A percentile compares a stretch with the other conserved stretches of the same genome.
Evolutionary conservation across 495 filamentous ascomycete genomes (phyloP).

Genomic region (Penicillium coffeae): DNA sequence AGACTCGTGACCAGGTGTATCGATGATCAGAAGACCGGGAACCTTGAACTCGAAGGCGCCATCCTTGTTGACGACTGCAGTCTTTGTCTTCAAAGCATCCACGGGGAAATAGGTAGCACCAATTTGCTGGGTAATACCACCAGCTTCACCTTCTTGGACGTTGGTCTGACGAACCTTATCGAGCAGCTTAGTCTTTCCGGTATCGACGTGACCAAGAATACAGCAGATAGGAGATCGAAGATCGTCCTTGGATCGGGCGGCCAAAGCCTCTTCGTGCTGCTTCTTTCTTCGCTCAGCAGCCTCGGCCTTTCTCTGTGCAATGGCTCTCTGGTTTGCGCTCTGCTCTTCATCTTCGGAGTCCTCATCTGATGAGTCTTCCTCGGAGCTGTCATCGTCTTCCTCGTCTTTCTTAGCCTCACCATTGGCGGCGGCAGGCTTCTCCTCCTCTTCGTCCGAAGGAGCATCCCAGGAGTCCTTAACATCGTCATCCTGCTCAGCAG

Average conservation of each 20-base stretch:
- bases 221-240: conserved; percentile 98
- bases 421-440: conserved; percentile 30
- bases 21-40: conserved; percentile 93
- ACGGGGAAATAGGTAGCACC: conserved; percentile 99
- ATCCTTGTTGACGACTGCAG: conserved; percentile 85
- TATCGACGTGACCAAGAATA: conserved; percentile 99
- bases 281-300: conserved; percentile 85
- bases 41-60: conserved; percentile 94
- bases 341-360: conserved; percentile 64
- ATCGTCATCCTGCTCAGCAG: conserved; percentile 70
- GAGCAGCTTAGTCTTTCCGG: conserved; percentile 96
- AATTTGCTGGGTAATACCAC: conserved; percentile 99
- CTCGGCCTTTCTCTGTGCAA: conserved; percentile 76
- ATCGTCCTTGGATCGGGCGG: conserved; percentile 88
- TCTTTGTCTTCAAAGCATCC: conserved; percentile 88
- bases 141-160: conserved; percentile 98
- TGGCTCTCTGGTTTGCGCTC: conserved; percentile 63
- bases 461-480: conserved; percentile 97
- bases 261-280: conserved; percentile 85
- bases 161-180: conserved; percentile 99
- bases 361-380: conserved; percentile 48
- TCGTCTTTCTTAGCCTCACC: conserved; percentile 16
- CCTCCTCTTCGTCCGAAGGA: conserved; percentile 70
- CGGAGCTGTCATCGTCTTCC: conserved; percentile 25
- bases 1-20: conserved; percentile 99